Conservation (phyloP, 1,139 yeast genomes). For the Kodamaea alishanica region DNA sequence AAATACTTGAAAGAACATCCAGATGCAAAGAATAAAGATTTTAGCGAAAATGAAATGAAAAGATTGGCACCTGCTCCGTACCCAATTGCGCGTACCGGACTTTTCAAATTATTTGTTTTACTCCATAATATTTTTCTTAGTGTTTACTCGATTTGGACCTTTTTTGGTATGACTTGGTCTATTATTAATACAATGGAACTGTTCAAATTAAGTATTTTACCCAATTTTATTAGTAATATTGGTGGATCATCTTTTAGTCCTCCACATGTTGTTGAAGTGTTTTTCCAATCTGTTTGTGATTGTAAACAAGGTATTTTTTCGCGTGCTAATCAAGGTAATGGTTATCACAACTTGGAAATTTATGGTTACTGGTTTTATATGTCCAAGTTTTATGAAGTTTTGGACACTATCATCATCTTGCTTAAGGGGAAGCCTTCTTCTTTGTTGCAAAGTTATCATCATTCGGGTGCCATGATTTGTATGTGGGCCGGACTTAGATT, state of each 20-base stretch:
- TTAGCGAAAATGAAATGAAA: slow-evolving; percentile 22
- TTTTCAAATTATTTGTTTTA: slow-evolving; percentile 56
- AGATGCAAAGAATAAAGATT: slow-evolving; percentile 16
- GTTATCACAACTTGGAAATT: slow-evolving; percentile 47
- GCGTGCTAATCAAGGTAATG: slow-evolving; percentile 18
- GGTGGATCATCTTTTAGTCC: slow-evolving; percentile 6
- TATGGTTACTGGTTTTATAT: slow-evolving; percentile 69
- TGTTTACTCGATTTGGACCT: slow-evolving; percentile 69
- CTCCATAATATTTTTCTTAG: slow-evolving; percentile 63
- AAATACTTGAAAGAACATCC: slow-evolving; percentile 22
- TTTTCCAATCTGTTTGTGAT: slow-evolving; percentile 66
- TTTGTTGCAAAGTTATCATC: slow-evolving; percentile 71
- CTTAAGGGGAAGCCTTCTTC: slow-evolving; percentile 69
- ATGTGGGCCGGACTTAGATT: slow-evolving; percentile 80
- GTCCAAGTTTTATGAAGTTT: slow-evolving; percentile 69
- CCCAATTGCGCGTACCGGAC: slow-evolving; percentile 40
- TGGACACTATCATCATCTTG: slow-evolving; percentile 65
- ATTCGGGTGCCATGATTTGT: slow-evolving; percentile 78
- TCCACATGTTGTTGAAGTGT: slow-evolving; percentile 22
- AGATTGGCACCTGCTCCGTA: slow-evolving; percentile 56
- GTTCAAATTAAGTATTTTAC: slow-evolving; percentile 23
- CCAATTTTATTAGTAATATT: slow-evolving; percentile 15
- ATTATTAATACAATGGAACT: slow-evolving; percentile 38
- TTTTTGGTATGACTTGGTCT: slow-evolving; percentile 59
- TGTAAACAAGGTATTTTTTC: slow-evolving; percentile 57